phyloP scores from a whole-genome alignment of 805 yeast species.

The Yamadazyma takamatsuzukensis region DNA sequence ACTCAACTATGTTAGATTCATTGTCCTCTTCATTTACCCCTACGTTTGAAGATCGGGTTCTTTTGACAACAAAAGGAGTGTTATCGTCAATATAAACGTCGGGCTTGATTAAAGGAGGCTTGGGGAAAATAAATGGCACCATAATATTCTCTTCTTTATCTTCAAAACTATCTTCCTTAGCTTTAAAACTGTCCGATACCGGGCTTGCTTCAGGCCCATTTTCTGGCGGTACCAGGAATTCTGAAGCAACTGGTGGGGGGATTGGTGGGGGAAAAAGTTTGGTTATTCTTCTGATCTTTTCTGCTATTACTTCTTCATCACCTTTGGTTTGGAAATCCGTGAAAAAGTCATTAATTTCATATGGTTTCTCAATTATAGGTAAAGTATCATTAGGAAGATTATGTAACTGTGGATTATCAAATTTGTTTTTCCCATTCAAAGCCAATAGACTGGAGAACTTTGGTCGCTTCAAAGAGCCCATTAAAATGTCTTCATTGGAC shows the following conservation, averaged over 20 bases:
- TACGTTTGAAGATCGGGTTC: neutral
- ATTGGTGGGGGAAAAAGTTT: conserved; percentile 43
- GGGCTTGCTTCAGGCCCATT: too few relatives aligned
- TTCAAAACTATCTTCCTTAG: conserved; percentile 2
- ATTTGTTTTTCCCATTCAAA: neutral
- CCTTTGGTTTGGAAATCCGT: conserved; percentile 23
- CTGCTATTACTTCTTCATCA: conserved; percentile 13
- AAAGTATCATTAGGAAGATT: conserved; percentile 33
- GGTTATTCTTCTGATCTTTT: conserved; percentile 1
- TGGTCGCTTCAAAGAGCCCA: neutral
- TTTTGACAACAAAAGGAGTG: conserved; percentile 2
- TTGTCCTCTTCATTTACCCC: conserved; percentile 2
- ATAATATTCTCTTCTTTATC: conserved; percentile 27
- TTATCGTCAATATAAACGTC: conserved; percentile 18
- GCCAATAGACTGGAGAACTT: neutral
- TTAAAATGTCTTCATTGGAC: too few relatives aligned
- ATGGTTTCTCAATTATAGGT: conserved; percentile 35
- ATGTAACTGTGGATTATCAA: conserved; percentile 23
- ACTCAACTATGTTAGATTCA: conserved; percentile 10
- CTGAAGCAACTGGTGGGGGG: conserved; percentile 37
- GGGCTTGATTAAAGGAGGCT: conserved; percentile 34
- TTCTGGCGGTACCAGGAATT: conserved; percentile 7
- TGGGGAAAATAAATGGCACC: conserved; percentile 44
- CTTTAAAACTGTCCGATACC: neutral
- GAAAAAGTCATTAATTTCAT: conserved; percentile 29